Evolutionary conservation across 352 stramenopile genomes (phyloP).

Genomic region (Blastocystis sp.): DNA sequence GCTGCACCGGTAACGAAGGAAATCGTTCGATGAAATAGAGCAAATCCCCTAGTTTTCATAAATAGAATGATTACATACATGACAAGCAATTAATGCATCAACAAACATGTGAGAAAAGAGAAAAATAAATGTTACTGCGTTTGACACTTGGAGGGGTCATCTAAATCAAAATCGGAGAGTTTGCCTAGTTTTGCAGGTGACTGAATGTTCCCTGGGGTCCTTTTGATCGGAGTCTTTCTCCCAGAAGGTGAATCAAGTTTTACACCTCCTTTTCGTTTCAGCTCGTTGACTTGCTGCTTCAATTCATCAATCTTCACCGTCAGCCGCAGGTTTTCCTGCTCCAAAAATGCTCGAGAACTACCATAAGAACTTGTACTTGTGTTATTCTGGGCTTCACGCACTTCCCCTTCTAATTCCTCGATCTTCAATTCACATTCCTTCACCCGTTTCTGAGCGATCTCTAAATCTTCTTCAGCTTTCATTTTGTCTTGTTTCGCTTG

Average conservation of each 20-base stretch:
- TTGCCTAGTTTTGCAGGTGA: conserved; percentile 19
- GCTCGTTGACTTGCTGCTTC: conserved; percentile 1
- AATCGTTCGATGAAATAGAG: neutral
- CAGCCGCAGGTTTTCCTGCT: conserved; percentile 38
- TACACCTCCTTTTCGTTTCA: neutral
- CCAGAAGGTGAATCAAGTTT: neutral
- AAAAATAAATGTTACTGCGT: conserved; percentile 43
- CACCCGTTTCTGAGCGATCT: neutral
- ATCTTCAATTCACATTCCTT: conserved; percentile 42
- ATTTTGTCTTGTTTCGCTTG: neutral
- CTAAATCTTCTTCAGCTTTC: neutral
- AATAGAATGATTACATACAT: neutral
- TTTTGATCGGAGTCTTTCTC: neutral
- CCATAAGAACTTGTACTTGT: neutral
- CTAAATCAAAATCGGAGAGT: conserved; percentile 29
- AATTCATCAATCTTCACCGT: conserved; percentile 47
- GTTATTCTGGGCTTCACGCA: conserved; percentile 20
- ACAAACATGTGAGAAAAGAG: neutral
- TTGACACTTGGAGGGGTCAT: conserved; percentile 47
- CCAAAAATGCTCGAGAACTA: conserved; percentile 8
- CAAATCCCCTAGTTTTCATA: neutral
- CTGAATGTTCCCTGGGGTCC: neutral
- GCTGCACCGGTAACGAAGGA: neutral
- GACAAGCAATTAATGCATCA: neutral
- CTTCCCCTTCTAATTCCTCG: conserved; percentile 32